Evolutionary conservation across 2,329 filamentous ascomycete species (phyloP).

Genomic region (Fusarium austroafricanum): DNA sequence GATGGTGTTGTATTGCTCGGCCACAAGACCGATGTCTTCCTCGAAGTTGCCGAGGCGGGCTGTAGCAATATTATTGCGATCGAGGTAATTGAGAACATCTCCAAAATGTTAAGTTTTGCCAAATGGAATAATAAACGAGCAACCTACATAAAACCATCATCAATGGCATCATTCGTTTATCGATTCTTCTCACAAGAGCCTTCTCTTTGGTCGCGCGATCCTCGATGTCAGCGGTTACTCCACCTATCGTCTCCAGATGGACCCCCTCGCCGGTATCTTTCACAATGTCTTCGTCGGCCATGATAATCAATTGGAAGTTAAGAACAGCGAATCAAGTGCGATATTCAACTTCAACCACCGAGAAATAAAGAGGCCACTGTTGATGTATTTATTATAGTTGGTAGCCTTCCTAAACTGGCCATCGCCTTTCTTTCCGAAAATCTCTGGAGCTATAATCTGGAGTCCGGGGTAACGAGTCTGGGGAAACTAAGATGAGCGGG

Average conservation of each 20-base stretch:
- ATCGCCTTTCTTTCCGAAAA: not conserved
- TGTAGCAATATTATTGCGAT: constrained; percentile 26
- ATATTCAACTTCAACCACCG: no score
- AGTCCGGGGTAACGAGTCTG: not conserved
- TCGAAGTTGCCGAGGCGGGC: constrained; percentile 24
- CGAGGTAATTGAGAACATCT: constrained; percentile 18
- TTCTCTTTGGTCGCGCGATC: constrained; percentile 6
- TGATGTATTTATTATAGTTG: not conserved
- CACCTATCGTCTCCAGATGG: constrained; percentile 7
- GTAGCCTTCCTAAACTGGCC: not conserved
- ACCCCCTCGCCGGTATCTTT: not conserved
- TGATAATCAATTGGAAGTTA: not conserved
- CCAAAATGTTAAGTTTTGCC: not conserved
- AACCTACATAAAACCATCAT: constrained; percentile 17
- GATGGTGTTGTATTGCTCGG: constrained; percentile 17
- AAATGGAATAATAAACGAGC: fast-evolving
- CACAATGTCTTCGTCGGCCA: constrained; percentile 4
- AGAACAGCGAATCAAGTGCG: no score
- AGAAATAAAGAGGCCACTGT: not conserved
- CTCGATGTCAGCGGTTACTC: not conserved
- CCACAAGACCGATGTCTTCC: constrained; percentile 20
- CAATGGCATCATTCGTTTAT: constrained; percentile 24
- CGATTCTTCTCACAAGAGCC: constrained; percentile 4
- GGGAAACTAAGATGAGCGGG: constrained; percentile 14
- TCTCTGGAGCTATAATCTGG: not conserved